Conservation (phyloP, 495 filamentous ascomycete species). For the Hypoxylon cercidicola region DNA sequence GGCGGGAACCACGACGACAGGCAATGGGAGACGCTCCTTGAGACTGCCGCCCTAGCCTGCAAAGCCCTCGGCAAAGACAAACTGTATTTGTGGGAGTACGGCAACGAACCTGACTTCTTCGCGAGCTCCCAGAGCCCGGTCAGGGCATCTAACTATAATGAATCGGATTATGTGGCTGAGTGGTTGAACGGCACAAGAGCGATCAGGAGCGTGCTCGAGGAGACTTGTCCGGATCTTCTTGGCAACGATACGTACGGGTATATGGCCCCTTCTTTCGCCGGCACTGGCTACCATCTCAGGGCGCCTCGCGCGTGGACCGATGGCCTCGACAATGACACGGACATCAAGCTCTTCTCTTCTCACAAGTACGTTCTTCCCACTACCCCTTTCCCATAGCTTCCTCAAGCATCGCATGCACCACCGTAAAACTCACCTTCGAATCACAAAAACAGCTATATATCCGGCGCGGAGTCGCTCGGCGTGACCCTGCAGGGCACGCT, state of each 20-base stretch:
- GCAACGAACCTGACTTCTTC: slow-evolving; percentile 75
- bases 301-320: slow-evolving; percentile 61
- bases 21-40: slow-evolving; percentile 62
- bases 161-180: slow-evolving; percentile 67
- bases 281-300: slow-evolving; percentile 63
- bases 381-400: not conserved
- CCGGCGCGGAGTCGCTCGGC: slow-evolving; percentile 67
- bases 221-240: slow-evolving; percentile 63
- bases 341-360: slow-evolving; percentile 67
- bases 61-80: slow-evolving; percentile 62
- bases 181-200: slow-evolving; percentile 66
- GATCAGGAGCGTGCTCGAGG: slow-evolving; percentile 59
- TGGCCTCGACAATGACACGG: slow-evolving; percentile 59
- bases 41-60: slow-evolving; percentile 68
- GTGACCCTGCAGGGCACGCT: slow-evolving; percentile 72
- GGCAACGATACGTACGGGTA: slow-evolving; percentile 58
- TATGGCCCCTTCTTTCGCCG: slow-evolving; percentile 70
- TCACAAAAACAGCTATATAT: slow-evolving; percentile 69
- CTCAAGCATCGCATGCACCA: not conserved
- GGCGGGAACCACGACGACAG: slow-evolving; percentile 63
- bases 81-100: slow-evolving; percentile 69
- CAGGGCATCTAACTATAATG: slow-evolving; percentile 65
- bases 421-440: not conserved
- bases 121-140: slow-evolving; percentile 63
- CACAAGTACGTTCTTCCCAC: slow-evolving; percentile 64